Conservation (phyloP, 1,139 yeast genomes). For the Geotrichum histeridarum region DNA sequence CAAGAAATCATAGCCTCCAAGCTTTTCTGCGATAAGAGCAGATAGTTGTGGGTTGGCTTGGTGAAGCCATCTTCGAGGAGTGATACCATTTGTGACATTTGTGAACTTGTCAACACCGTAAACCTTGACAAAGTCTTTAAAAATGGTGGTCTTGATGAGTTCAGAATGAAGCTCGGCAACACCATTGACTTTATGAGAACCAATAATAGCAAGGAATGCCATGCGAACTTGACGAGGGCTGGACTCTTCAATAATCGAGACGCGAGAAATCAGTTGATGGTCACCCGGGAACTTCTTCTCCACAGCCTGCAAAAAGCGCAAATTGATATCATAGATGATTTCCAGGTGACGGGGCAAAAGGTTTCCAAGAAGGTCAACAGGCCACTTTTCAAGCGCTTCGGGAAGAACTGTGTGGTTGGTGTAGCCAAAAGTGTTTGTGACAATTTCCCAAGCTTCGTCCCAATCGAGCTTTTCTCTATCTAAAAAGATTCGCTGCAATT, state of each 20-base stretch:
- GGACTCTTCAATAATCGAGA: constrained; percentile 81
- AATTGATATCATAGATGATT: constrained; percentile 81
- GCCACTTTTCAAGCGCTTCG: constrained; percentile 96
- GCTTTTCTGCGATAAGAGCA: constrained; percentile 60
- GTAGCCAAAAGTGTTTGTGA: constrained; percentile 76
- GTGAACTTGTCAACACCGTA: constrained; percentile 80
- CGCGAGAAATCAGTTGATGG: constrained; percentile 59
- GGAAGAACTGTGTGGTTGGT: constrained; percentile 94
- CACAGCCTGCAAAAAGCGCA: constrained; percentile 69
- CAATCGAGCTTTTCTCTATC: constrained; percentile 78
- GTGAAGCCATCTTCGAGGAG: constrained; percentile 94
- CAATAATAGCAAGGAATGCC: constrained; percentile 89
- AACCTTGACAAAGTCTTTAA: constrained; percentile 79
- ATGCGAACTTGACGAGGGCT: constrained; percentile 77
- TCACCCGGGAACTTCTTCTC: constrained; percentile 67
- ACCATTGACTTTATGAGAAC: constrained; percentile 91
- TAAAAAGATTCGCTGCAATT: constrained; percentile 77
- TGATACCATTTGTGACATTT: constrained; percentile 91
- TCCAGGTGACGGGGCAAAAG: constrained; percentile 89
- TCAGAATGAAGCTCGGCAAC: constrained; percentile 95
- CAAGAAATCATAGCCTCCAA: constrained; percentile 66
- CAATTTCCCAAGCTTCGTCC: constrained; percentile 84
- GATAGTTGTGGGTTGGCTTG: constrained; percentile 87
- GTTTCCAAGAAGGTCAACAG: constrained; percentile 69
- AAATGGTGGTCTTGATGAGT: constrained; percentile 80